Evolutionary conservation across 257 asterid species (phyloP), one percentile per base, ranked within the genome.

Genomic region (Eucommia ulmoides): DNA sequence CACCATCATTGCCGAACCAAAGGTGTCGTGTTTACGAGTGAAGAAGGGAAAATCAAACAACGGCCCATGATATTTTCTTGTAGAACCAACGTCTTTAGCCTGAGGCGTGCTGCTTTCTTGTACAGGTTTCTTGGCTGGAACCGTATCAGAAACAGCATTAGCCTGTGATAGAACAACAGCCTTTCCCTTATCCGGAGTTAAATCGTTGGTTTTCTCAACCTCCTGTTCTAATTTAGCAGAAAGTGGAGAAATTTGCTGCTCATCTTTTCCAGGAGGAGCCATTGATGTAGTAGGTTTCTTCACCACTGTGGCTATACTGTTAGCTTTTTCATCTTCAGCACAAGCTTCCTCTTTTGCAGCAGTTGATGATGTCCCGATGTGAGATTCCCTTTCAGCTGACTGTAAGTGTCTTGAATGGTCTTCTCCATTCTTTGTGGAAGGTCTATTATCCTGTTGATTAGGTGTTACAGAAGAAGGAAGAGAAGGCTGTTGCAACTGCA

Each of bases 21-120:
- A 84, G 53, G 79, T 67, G 49, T 87, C 97, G 42, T 83, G 87
- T 70, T 91, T 87, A 62, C 99, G 76, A 49, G 94, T 91, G 73
- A 91, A 91, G 55, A 74, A 86, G 7, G 97, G 97, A 65, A 91
- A 91, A 77, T 91, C 99, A 58, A 87, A 91, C 60, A 91, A 66
- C 54, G 99, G 99, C 25, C 99, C 99, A 11, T 91, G 97, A 73
- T 91, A 91, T 68, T 91, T 91, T 64, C 94, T 75, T 24, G 75
- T 65, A 23, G 93, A 65, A 69, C 80, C 69, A 19, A 74, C 69
- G 65, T 83, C 94, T 78, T 81, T 87, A 22, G 84, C 74, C 56
- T 79, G 99, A 61, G 66, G 19, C 45, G 73, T 48, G 68, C 52
- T 70, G 65, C 78, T 74, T 19, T 78, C 71, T 63, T 79, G 95